Conservation (phyloP, 75 land plant genomes). For the Gnetum montanum region DNA sequence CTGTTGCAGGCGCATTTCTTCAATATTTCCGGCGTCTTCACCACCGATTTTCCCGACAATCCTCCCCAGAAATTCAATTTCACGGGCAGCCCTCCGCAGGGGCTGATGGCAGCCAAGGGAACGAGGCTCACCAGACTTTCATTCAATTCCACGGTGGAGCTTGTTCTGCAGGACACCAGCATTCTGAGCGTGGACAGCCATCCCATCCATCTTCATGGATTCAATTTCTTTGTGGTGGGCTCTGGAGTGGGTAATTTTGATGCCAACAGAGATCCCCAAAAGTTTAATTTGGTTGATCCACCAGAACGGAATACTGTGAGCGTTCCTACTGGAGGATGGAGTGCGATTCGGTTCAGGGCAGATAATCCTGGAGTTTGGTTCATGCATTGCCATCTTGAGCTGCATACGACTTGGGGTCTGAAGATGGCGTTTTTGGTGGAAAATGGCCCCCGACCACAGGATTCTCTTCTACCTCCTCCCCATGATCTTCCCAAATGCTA, state of each 20-base stretch:
- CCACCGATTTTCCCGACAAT: slow-evolving; percentile 20
- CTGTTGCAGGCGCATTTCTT: slow-evolving; percentile 40
- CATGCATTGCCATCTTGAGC: slow-evolving; percentile 18
- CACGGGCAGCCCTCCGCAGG: slow-evolving; percentile 20
- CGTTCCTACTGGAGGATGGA: slow-evolving; percentile 46
- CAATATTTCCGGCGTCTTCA: slow-evolving; percentile 23
- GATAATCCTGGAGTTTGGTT: slow-evolving; percentile 38
- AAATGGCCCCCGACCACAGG: slow-evolving; percentile 19
- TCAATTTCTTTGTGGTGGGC: slow-evolving; percentile 31
- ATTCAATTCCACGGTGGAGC: slow-evolving; percentile 24
- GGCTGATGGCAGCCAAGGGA: slow-evolving; percentile 14
- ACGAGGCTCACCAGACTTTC: slow-evolving; percentile 8
- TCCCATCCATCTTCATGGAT: slow-evolving; percentile 38
- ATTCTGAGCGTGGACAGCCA: slow-evolving; percentile 28
- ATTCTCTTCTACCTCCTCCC: slow-evolving; percentile 32
- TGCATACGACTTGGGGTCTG: slow-evolving; percentile 37
- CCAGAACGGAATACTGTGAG: slow-evolving; percentile 36
- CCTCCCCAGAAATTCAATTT: slow-evolving; percentile 23
- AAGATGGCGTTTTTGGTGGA: slow-evolving; percentile 29
- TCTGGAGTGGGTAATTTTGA: slow-evolving; percentile 39
- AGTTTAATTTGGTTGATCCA: slow-evolving; percentile 51
- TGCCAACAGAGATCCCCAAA: slow-evolving; percentile 25
- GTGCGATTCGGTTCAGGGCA: slow-evolving; percentile 44
- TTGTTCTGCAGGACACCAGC: slow-evolving; percentile 31
- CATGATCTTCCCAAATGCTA: not conserved